Conservation (phyloP, 2,329 filamentous ascomycete species). For the Fusarium guadeloupense region DNA sequence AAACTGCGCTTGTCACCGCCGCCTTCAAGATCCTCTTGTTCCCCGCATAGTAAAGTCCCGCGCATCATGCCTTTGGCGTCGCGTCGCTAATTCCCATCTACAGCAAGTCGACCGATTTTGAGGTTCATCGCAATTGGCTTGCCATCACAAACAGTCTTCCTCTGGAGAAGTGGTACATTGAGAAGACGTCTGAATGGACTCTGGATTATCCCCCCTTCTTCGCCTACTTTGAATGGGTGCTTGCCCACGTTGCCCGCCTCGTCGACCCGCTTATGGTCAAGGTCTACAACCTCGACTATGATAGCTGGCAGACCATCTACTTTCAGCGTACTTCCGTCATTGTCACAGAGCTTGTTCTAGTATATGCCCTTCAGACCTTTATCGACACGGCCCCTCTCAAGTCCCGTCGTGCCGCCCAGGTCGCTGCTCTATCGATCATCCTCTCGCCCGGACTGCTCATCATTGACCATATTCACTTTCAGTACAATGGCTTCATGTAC, state of each 20-base stretch:
- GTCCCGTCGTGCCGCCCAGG: slow-evolving; percentile 81
- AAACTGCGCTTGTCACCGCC: slow-evolving; percentile 85
- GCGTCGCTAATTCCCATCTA: slow-evolving; percentile 2
- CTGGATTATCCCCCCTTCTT: slow-evolving; percentile 99
- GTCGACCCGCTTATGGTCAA: slow-evolving; percentile 84
- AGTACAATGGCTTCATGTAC: slow-evolving; percentile 98
- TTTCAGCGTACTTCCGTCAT: slow-evolving; percentile 94
- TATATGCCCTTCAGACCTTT: slow-evolving; percentile 84
- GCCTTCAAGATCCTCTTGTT: slow-evolving; percentile 93
- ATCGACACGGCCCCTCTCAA: slow-evolving; percentile 73
- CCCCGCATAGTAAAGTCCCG: slow-evolving; percentile 79
- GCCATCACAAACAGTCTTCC: slow-evolving; percentile 93
- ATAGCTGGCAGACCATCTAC: slow-evolving; percentile 92
- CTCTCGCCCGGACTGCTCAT: slow-evolving; percentile 93
- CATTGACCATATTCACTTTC: slow-evolving; percentile 98
- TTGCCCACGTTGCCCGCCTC: slow-evolving; percentile 82
- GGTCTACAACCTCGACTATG: slow-evolving; percentile 82
- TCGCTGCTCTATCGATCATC: slow-evolving; percentile 86
- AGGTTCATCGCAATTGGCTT: slow-evolving; percentile 98
- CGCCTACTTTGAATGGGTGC: slow-evolving; percentile 92
- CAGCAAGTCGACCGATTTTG: slow-evolving; percentile 98
- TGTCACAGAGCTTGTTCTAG: slow-evolving; percentile 81
- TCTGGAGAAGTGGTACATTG: slow-evolving; percentile 91
- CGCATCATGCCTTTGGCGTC: neutral
- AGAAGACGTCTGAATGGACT: slow-evolving; percentile 99